Evolutionary conservation across 257 asterid genomes (phyloP).

Genomic region (Solanum stenotomum): DNA sequence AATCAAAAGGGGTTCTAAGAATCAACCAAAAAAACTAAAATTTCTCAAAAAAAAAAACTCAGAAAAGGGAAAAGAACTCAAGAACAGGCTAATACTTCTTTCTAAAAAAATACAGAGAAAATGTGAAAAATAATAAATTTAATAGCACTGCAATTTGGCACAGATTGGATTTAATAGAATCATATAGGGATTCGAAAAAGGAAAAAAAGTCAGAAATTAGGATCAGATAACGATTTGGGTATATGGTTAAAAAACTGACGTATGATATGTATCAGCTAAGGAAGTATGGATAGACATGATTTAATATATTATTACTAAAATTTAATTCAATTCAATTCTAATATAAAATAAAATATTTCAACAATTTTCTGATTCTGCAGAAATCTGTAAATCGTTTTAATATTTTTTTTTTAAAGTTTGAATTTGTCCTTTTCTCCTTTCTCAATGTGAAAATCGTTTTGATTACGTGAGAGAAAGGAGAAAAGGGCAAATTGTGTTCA

Average conservation of each 20-base stretch:
- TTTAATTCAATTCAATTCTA: neutral
- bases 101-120: neutral
- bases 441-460: neutral
- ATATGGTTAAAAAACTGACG: neutral
- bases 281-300: neutral
- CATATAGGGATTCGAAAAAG: neutral
- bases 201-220: neutral
- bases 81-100: neutral
- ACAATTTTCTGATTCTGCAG: neutral
- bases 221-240: conserved; percentile 5
- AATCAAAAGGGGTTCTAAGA: conserved; percentile 2
- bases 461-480: neutral
- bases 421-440: neutral
- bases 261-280: neutral
- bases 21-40: neutral
- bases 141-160: neutral
- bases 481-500: neutral
- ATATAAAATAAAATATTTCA: neutral
- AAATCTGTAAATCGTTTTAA: neutral
- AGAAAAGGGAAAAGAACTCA: neutral
- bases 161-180: neutral
- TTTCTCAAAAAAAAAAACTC: neutral
- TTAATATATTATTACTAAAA: neutral
- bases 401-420: neutral
- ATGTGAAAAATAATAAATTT: neutral